Evolutionary conservation across 2,329 filamentous ascomycete genomes (phyloP), one percentile per base, ranked within the genome.

Genomic region (Fusarium torulosum): DNA sequence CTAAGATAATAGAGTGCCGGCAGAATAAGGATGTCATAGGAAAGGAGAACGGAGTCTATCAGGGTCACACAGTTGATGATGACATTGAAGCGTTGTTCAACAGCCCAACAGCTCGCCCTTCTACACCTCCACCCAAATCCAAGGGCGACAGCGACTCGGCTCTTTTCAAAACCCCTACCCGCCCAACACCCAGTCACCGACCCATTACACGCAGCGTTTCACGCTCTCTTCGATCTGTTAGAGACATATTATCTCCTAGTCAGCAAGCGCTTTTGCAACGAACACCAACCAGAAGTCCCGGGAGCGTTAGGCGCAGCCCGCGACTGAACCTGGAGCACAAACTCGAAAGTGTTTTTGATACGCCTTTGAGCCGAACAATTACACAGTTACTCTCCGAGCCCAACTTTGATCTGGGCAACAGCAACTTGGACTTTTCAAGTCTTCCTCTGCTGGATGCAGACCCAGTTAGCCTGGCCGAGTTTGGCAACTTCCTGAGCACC

Each of bases 81-180:
- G 84, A 86, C 35, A 76, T 91, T 7, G 85, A 88, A 40, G 83
- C 85, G 49, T 83, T 96, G 6, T 94, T 96, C 71, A 88, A 90
- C 57, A 90, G 81, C 73, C 85, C 69, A n/a, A 37, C 35, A 27
- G 65, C 74, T 69, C 76, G 84, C 70, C 82, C 79, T 52, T 89
- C 80, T 52, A 89, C 83, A 6, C 86, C 83, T 62, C 83, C 83
- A 60, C 86, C 85, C 6, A 82, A 78, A 41, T 70, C 76, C 6
- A 85, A 83, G 74, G 54, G 65, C 3, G 52, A 63, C 14, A 49
- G 67, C 2, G 79, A 81, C 57, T 77, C 80, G 35, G 81, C 81
- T 50, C 79, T 79, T 3, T 87, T 89, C 75, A 89, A 89, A 75
- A 90, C 89, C 4, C 88, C 88, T 2, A 87, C 87, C 2, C 85